phyloP scores from a whole-genome alignment of 2,329 filamentous ascomycete species.

The Sporothrix sp. region DNA sequence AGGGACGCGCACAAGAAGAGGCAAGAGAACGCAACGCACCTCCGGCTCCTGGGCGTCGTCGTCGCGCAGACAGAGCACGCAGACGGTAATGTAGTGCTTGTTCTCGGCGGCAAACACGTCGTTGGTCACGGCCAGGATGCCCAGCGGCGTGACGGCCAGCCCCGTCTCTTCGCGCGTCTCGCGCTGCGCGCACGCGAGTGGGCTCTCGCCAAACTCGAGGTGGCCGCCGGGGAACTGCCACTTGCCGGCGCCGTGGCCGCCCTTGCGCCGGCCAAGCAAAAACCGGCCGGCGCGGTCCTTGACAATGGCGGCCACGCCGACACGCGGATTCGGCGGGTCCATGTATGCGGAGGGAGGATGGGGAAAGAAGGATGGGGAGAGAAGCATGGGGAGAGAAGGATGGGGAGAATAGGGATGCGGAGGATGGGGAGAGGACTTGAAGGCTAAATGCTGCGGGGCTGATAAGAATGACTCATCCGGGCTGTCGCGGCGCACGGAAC shows the following conservation, averaged over 20 bases:
- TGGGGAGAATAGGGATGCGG: too few relatives aligned
- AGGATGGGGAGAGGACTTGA: too few relatives aligned
- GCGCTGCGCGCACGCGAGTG: constrained; percentile 52
- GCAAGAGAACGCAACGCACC: constrained; percentile 29
- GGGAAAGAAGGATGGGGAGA: background rate
- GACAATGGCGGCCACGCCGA: constrained; percentile 41
- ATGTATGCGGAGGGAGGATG: background rate
- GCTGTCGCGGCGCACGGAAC: constrained; percentile 23
- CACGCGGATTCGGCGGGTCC: constrained; percentile 23
- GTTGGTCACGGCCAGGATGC: constrained; percentile 54
- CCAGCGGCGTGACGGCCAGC: constrained; percentile 41
- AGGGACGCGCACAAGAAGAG: background rate
- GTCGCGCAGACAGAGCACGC: constrained; percentile 45
- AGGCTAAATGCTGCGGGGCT: too few relatives aligned
- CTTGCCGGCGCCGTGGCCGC: constrained; percentile 34
- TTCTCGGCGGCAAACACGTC: constrained; percentile 48
- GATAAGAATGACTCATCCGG: background rate
- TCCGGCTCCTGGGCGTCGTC: constrained; percentile 40
- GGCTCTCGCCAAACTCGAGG: constrained; percentile 58
- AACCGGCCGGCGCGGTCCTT: constrained; percentile 33
- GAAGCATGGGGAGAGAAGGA: too few relatives aligned
- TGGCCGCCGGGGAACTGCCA: constrained; percentile 67
- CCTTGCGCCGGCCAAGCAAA: constrained; percentile 38
- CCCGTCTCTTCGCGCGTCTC: constrained; percentile 65
- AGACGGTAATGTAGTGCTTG: constrained; percentile 69